Percentiles rank a stretch among this genome's conserved stretches.
phyloP scores from a whole-genome alignment of 495 filamentous ascomycete species.

The Amniculicola lignicola region DNA sequence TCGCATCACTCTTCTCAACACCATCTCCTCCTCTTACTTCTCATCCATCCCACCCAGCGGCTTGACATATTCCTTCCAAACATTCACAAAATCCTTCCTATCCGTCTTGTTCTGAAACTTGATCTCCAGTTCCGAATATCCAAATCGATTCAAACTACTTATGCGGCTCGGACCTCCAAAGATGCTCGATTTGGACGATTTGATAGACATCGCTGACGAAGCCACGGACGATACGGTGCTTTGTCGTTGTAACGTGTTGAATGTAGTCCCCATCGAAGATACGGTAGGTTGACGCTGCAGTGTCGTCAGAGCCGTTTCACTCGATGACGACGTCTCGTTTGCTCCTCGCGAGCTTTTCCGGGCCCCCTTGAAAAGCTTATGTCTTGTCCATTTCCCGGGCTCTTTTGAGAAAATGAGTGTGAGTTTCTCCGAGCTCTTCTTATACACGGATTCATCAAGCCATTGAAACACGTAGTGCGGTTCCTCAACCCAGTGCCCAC shows the following conservation, averaged over 20 bases:
- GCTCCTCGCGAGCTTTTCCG: neutral
- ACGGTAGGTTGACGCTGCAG: neutral
- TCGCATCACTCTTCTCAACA: no score
- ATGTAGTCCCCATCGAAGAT: neutral
- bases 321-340: neutral
- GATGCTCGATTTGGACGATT: neutral
- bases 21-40: no score
- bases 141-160: slow-evolving; percentile 19
- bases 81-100: slow-evolving; percentile 15
- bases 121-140: slow-evolving; percentile 20
- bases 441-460: slow-evolving; percentile 19
- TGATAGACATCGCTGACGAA: neutral
- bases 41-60: neutral
- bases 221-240: neutral
- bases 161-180: neutral
- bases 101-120: slow-evolving; percentile 21
- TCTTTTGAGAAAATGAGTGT: slow-evolving; percentile 23
- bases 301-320: neutral
- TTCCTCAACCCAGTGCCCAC: slow-evolving; percentile 27
- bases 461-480: slow-evolving; percentile 21
- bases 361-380: slow-evolving; percentile 10
- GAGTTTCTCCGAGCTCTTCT: slow-evolving; percentile 13
- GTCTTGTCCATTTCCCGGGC: slow-evolving; percentile 12
- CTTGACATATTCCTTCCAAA: slow-evolving; percentile 18
- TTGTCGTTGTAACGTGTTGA: neutral